Percentiles rank a stretch among this genome's conserved stretches.
Conservation (phyloP, 352 stramenopile genomes). For the Thalassiosira allenii region DNA sequence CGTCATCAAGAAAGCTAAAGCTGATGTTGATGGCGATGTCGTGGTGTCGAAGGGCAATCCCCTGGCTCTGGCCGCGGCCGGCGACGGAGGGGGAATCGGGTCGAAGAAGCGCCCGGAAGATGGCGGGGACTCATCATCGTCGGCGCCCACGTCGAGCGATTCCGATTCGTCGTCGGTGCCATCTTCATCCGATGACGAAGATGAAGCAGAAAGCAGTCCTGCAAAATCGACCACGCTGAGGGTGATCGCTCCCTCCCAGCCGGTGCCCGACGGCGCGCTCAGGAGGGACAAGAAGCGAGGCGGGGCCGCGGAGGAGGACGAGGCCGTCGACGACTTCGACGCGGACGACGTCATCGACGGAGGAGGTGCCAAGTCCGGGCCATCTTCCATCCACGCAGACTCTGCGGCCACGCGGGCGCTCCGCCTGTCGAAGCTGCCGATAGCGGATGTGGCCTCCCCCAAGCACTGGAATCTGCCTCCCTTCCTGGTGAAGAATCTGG, state of each 20-base stretch:
- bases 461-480: conserved; percentile 72
- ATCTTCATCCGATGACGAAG: conserved; percentile 40
- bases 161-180: conserved; percentile 41
- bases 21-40: neutral
- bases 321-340: conserved; percentile 83
- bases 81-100: conserved; percentile 14
- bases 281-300: conserved; percentile 42
- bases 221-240: conserved; percentile 49
- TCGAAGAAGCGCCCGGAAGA: conserved; percentile 27
- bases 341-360: conserved; percentile 76
- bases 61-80: neutral
- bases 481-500: conserved; percentile 80
- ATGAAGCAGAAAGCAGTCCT: conserved; percentile 12
- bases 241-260: conserved; percentile 75
- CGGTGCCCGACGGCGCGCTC: conserved; percentile 27
- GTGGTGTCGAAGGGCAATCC: neutral
- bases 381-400: conserved; percentile 15
- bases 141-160: conserved; percentile 19
- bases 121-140: conserved; percentile 29
- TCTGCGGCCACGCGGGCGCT: conserved; percentile 52
- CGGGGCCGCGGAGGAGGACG: conserved; percentile 53
- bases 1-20: conserved; percentile 11
- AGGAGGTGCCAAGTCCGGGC: conserved; percentile 28
- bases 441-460: conserved; percentile 66
- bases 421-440: conserved; percentile 69